Evolutionary conservation across 23 red algal species (phyloP).

Genomic region (Agarophyton chilense): DNA sequence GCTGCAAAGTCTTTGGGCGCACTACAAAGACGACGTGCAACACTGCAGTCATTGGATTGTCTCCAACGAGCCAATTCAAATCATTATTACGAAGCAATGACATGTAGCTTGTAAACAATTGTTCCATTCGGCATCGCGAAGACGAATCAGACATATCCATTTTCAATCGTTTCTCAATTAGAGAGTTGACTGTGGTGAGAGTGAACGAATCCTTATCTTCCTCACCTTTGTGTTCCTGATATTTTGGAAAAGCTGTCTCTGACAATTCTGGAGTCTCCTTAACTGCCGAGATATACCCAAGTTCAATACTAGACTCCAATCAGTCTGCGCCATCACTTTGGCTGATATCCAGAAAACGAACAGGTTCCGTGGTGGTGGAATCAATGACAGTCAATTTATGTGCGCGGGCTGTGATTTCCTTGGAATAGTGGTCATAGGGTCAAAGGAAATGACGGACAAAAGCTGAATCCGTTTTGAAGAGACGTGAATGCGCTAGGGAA

Average conservation of each 20-base stretch:
- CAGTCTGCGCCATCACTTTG: neutral
- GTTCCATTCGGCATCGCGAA: neutral
- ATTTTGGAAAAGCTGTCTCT: neutral
- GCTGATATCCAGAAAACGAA: neutral
- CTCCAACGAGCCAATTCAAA: neutral
- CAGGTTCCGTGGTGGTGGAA: slow-evolving; percentile 5
- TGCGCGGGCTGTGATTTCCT: neutral
- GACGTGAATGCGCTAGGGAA: slow-evolving; percentile 11
- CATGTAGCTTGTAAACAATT: neutral
- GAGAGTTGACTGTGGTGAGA: neutral
- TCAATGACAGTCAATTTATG: neutral
- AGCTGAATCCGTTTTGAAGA: neutral
- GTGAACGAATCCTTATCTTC: neutral
- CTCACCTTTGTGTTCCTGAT: neutral
- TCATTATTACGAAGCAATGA: neutral
- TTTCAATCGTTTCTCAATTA: slow-evolving; percentile 7
- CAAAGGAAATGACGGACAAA: slow-evolving; percentile 30
- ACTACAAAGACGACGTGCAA: neutral
- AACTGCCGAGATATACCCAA: neutral
- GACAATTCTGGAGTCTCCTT: neutral
- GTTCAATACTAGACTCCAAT: neutral
- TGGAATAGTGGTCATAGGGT: neutral
- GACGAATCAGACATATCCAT: slow-evolving; percentile 25
- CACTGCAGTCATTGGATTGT: slow-evolving; percentile 1
- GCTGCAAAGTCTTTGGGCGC: neutral